These are phyloP conservation scores for Trypanosoma theileri DNA, from an alignment of 208 protist genomes.

Conservation along the genomic window DNA sequence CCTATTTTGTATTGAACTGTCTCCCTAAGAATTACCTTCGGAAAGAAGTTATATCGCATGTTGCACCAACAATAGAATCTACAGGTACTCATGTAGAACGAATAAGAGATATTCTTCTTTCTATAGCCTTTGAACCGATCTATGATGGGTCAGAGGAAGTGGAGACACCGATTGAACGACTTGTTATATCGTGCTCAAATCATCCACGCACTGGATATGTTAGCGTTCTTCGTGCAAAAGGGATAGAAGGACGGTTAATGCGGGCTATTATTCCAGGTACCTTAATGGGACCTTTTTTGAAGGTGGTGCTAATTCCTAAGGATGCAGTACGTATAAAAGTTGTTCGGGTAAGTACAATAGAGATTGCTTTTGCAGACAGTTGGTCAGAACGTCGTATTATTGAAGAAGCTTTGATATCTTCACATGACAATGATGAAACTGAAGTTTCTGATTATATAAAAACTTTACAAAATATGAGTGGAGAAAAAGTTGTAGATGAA, in stretches of 20 bases:
- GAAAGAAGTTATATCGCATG: slow-evolving; percentile 21
- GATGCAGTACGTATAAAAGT: slow-evolving; percentile 13
- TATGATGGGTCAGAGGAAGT: background rate
- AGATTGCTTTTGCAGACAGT: slow-evolving; percentile 25
- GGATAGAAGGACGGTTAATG: slow-evolving; percentile 2
- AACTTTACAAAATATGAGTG: background rate
- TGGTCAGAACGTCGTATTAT: slow-evolving; percentile 27
- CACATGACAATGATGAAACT: background rate
- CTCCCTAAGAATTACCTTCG: slow-evolving; percentile 18
- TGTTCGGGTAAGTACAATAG: slow-evolving; percentile 10
- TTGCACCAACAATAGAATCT: slow-evolving; percentile 11
- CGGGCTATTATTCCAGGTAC: slow-evolving; percentile 25
- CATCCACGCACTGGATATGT: slow-evolving; percentile 29
- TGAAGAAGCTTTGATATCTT: slow-evolving; percentile 14
- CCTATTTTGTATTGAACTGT: slow-evolving; percentile 19
- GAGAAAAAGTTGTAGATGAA: background rate
- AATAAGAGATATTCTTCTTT: slow-evolving; percentile 22
- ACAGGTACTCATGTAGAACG: slow-evolving; percentile 17
- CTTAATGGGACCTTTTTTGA: slow-evolving; percentile 24
- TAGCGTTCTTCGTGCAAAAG: slow-evolving; percentile 20
- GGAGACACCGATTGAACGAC: slow-evolving; percentile 10
- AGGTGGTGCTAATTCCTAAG: slow-evolving; percentile 22
- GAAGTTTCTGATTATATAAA: background rate
- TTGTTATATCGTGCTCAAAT: slow-evolving; percentile 30
- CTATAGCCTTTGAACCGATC: slow-evolving; percentile 8